Percentiles rank a stretch among this genome's conserved stretches.
phyloP scores from a whole-genome alignment of 1,284 basidiomycete genomes.

The Microbotryum silenes-acaulis region DNA sequence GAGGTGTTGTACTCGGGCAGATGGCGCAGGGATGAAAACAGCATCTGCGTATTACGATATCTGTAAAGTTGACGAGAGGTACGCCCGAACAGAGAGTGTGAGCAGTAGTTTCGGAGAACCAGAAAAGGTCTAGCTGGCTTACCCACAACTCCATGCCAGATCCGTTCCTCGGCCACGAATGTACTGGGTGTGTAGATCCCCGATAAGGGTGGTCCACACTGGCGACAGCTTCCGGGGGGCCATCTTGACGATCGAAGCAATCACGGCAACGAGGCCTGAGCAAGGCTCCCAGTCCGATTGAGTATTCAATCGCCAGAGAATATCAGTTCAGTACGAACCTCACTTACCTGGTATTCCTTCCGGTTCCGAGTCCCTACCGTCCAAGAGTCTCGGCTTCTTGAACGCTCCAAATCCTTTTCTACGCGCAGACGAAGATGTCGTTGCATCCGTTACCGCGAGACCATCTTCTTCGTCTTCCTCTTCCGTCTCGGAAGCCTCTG shows the following conservation, averaged over 20 bases:
- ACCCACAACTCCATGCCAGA: background rate
- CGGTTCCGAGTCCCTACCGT: too few relatives aligned
- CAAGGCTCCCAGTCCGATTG: too few relatives aligned
- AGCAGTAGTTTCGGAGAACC: too few relatives aligned
- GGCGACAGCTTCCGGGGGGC: background rate
- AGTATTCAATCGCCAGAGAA: too few relatives aligned
- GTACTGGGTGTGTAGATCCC: slow-evolving; percentile 19
- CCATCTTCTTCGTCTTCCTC: background rate
- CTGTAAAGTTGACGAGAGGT: background rate
- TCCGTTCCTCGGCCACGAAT: slow-evolving; percentile 31
- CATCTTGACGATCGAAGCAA: background rate
- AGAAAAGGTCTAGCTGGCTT: too few relatives aligned
- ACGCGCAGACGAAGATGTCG: background rate
- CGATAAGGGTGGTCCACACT: slow-evolving; percentile 16
- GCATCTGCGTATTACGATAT: slow-evolving; percentile 36
- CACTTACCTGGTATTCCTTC: too few relatives aligned
- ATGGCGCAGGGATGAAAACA: slow-evolving; percentile 30
- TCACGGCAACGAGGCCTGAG: background rate
- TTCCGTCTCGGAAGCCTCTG: background rate
- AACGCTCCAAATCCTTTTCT: too few relatives aligned
- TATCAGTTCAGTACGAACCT: too few relatives aligned
- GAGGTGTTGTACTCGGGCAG: slow-evolving; percentile 20
- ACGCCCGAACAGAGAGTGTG: background rate
- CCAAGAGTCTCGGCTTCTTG: too few relatives aligned
- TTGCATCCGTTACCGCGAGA: too few relatives aligned